phyloP scores from a whole-genome alignment of 192 early-diverging fungal species.

The Coemansia sp. region DNA sequence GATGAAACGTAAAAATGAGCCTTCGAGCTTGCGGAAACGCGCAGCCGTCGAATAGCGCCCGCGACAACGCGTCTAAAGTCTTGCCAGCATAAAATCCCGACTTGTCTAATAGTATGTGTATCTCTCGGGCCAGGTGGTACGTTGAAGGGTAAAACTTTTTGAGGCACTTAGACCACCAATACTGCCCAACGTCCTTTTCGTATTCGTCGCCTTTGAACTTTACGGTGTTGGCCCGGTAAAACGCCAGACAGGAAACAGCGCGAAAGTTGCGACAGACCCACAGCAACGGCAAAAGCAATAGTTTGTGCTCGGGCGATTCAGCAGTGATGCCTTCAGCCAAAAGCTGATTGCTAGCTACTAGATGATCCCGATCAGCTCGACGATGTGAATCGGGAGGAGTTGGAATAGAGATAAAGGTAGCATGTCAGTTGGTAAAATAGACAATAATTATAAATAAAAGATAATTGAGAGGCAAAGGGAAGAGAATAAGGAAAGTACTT shows the following conservation, averaged over 20 bases:
- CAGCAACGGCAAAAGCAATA: not conserved
- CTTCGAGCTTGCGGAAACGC: not conserved
- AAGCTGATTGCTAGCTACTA: not conserved
- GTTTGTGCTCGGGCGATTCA: not conserved
- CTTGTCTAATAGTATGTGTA: not conserved
- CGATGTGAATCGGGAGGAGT: not conserved
- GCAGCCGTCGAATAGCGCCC: not conserved
- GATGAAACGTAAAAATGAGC: not conserved
- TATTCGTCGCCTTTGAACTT: not conserved
- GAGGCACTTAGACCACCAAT: constrained; percentile 1
- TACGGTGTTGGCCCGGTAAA: not conserved
- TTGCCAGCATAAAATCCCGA: not conserved
- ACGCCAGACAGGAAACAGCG: not conserved
- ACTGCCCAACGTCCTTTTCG: not conserved
- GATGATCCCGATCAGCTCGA: not conserved
- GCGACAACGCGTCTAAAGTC: not conserved
- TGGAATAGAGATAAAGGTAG: not conserved
- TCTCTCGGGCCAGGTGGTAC: not conserved
- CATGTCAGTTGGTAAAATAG: not conserved
- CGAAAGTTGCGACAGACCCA: not conserved
- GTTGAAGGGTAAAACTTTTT: not conserved
- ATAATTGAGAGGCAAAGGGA: not conserved
- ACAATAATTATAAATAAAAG: not conserved
- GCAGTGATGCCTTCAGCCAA: not conserved
- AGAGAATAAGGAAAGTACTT: not conserved